Percentiles rank a stretch among this genome's conserved stretches.
phyloP scores from a whole-genome alignment of 2,329 filamentous ascomycete genomes.

The Penicillium sp. region DNA sequence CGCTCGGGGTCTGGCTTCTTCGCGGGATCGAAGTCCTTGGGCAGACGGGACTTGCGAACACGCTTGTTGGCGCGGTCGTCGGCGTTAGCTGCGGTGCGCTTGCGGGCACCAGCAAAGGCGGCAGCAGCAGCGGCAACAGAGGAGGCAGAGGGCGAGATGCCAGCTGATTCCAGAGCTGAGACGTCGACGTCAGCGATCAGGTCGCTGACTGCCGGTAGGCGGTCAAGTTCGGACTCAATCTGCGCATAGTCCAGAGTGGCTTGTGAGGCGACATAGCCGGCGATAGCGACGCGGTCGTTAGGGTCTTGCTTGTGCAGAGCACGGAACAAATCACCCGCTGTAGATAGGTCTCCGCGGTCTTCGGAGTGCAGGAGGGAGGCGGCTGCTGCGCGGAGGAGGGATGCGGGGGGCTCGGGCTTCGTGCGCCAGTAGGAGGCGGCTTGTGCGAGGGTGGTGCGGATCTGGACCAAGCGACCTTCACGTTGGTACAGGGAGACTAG shows the following conservation, averaged over 20 bases:
- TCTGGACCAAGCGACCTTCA: conserved; percentile 69
- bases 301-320: conserved; percentile 64
- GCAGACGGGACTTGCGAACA: conserved; percentile 46
- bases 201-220: conserved; percentile 41
- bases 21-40: conserved; percentile 60
- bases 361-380: conserved; percentile 75
- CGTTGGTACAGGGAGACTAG: conserved; percentile 74
- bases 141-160: conserved; percentile 39
- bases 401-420: conserved; percentile 57
- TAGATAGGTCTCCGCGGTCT: conserved; percentile 62
- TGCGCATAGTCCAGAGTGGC: conserved; percentile 51
- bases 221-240: conserved; percentile 36
- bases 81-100: conserved; percentile 36
- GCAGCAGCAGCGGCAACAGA: conserved; percentile 32
- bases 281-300: conserved; percentile 66
- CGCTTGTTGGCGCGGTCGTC: conserved; percentile 40
- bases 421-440: conserved; percentile 78
- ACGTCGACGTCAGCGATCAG: conserved; percentile 46
- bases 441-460: conserved; percentile 71
- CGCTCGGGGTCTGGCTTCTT: conserved; percentile 86
- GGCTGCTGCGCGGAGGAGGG: conserved; percentile 78
- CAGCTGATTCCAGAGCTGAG: conserved; percentile 45
- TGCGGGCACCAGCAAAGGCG: conserved; percentile 37
- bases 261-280: conserved; percentile 82
- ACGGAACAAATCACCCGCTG: conserved; percentile 76